These are phyloP conservation scores for Apostasia shenzhenica DNA, from an alignment of 106 monocot species.

Conservation along the genomic window DNA sequence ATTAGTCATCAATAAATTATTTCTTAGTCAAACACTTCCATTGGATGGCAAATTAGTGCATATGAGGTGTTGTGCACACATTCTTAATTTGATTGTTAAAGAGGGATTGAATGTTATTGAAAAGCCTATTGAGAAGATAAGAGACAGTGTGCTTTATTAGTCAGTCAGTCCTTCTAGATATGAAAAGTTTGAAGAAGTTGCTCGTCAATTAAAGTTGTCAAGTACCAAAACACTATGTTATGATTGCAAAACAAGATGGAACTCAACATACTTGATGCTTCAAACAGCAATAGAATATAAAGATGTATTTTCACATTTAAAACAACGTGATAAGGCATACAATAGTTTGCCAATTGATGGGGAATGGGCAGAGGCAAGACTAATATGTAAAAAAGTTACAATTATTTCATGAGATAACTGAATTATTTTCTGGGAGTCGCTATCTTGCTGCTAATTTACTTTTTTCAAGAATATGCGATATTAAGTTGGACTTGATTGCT, in stretches of 20 bases:
- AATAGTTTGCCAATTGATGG: conserved; percentile 16
- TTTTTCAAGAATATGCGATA: no score
- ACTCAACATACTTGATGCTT: conserved; percentile 35
- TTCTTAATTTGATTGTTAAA: conserved; percentile 49
- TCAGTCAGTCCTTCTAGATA: conserved; percentile 29
- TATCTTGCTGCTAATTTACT: no score
- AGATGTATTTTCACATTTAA: conserved; percentile 36
- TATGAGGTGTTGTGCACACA: conserved; percentile 34
- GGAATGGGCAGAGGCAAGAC: conserved; percentile 32
- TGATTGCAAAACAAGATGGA: conserved; percentile 32
- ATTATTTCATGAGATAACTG: conserved; percentile 39
- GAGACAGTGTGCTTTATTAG: conserved; percentile 36
- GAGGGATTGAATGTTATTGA: conserved; percentile 32
- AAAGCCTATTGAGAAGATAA: conserved; percentile 29
- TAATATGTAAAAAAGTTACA: conserved; percentile 37
- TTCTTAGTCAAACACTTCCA: conserved; percentile 26
- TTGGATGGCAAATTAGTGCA: conserved; percentile 45
- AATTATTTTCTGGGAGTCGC: conserved; percentile 23
- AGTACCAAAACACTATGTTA: no score
- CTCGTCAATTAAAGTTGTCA: no score
- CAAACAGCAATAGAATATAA: conserved; percentile 31
- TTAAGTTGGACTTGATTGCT: no score
- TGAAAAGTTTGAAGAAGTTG: conserved; percentile 32
- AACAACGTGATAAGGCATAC: conserved; percentile 29
- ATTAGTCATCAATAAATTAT: conserved; percentile 31